Conservation (phyloP, 1,139 yeast species). For the Lizanozyma gosingica region DNA sequence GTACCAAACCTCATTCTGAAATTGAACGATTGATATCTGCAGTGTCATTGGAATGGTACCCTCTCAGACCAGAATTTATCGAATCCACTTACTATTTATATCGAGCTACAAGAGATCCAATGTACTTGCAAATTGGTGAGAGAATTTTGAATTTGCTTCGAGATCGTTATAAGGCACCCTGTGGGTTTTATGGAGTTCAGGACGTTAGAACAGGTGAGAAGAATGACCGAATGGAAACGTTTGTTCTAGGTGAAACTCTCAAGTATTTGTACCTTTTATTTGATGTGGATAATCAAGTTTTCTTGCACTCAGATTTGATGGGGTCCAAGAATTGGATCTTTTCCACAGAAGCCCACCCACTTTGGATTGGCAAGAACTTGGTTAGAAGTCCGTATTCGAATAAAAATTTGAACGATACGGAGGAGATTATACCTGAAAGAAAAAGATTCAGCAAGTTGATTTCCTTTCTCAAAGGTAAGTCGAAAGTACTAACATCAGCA, state of each 20-base stretch:
- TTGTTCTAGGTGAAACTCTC: slow-evolving; percentile 77
- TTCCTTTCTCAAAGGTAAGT: neutral
- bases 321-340: slow-evolving; percentile 53
- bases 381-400: neutral
- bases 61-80: slow-evolving; percentile 82
- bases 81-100: slow-evolving; percentile 83
- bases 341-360: slow-evolving; percentile 91
- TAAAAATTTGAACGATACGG: neutral
- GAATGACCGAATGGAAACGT: slow-evolving; percentile 86
- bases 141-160: slow-evolving; percentile 49
- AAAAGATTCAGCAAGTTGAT: neutral
- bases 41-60: slow-evolving; percentile 77
- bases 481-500: neutral
- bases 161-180: slow-evolving; percentile 42
- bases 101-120: slow-evolving; percentile 79
- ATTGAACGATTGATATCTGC: slow-evolving; percentile 12
- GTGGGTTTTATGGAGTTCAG: slow-evolving; percentile 80
- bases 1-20: slow-evolving; percentile 3
- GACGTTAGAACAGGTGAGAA: slow-evolving; percentile 53
- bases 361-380: slow-evolving; percentile 46
- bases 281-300: slow-evolving; percentile 54
- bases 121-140: slow-evolving; percentile 69
- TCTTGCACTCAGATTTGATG: slow-evolving; percentile 24
- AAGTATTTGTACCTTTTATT: slow-evolving; percentile 77
- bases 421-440: neutral